Conservation (phyloP, 805 yeast genomes). For the Spathaspora sp. region DNA sequence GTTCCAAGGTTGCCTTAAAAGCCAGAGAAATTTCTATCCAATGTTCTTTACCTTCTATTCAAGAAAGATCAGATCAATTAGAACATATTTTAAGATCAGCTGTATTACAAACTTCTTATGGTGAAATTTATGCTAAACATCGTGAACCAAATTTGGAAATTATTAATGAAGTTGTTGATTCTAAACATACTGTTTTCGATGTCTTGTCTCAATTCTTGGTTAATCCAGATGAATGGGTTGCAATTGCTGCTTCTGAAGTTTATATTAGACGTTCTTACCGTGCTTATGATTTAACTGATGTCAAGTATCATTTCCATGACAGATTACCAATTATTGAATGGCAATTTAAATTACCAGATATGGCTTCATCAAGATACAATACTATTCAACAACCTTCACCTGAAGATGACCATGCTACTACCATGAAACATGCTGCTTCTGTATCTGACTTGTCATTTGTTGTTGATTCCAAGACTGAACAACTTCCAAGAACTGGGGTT, state of each 20-base stretch:
- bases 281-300: slow-evolving; percentile 84
- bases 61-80: slow-evolving; percentile 94
- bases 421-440: slow-evolving; percentile 81
- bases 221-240: slow-evolving; percentile 80
- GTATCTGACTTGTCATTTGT: slow-evolving; percentile 88
- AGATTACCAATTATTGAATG: slow-evolving; percentile 76
- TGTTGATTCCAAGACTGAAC: slow-evolving; percentile 63
- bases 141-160: slow-evolving; percentile 77
- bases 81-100: slow-evolving; percentile 93
- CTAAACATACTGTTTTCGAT: slow-evolving; percentile 94
- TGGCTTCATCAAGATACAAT: slow-evolving; percentile 68
- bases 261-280: slow-evolving; percentile 95
- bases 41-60: slow-evolving; percentile 93
- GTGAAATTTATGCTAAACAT: slow-evolving; percentile 73
- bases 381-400: slow-evolving; percentile 51
- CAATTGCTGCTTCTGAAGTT: slow-evolving; percentile 95
- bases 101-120: slow-evolving; percentile 85
- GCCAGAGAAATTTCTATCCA: slow-evolving; percentile 96
- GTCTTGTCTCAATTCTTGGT: slow-evolving; percentile 89
- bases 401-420: slow-evolving; percentile 26
- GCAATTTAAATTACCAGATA: slow-evolving; percentile 77
- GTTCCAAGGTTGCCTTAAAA: slow-evolving; percentile 90
- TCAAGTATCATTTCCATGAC: slow-evolving; percentile 54
- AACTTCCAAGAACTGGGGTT: slow-evolving; percentile 79
- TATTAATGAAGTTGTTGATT: slow-evolving; percentile 89